Base-by-base conservation (phyloP, 1,139 yeast species). In the Hyphopichia khmerensis region DNA sequence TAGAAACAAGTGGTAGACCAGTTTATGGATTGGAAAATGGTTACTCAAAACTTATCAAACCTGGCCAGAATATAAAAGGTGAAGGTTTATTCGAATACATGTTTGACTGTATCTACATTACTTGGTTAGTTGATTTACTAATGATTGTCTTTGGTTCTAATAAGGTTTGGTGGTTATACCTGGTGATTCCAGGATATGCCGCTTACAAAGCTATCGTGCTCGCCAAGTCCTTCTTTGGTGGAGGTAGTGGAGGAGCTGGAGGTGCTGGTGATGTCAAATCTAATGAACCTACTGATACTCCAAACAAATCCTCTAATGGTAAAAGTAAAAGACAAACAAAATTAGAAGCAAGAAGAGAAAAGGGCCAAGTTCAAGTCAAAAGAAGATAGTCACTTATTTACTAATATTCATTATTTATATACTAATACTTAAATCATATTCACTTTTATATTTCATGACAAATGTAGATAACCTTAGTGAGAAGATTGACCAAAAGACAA, bases 31-130 rank as follows among this genome's bases (percentile, higher is more conserved):
- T 56, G 51, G 56, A 67, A 53, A 40, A 75, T 68, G 35, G 65
- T 57, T 52, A 60, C n/a, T 59, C 62, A 16, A 61, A 62, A 15
- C 65, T 87, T 41, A 57, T 77, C 2, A 66, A 62, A 18, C 60
- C 85, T 2, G 96, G 95, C 2, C 81, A 77, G 36, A 91, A 88
- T 55, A 69, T 87, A 46, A 62, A 64, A 38, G 87, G 82, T 46
- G 62, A 67, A 3, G 96, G 96, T 0, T 66, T 88, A 36, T 84
- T 83, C 17, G 96, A 88, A 60, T 87, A 85, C 66, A 65, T 87
- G 65, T 84, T 84, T 56, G 96, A 88, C 57, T 64, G 87, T 18
- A 70, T 88, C 43, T 87, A 87, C 56, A 62, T 86, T 41, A 87
- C 95, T 1, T 75, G 87, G 75, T 55, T 76, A 14, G 69, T 84